These are phyloP conservation scores for Zychaea mexicana DNA, from an alignment of 371 early-diverging fungal genomes.

Conservation along the genomic window DNA sequence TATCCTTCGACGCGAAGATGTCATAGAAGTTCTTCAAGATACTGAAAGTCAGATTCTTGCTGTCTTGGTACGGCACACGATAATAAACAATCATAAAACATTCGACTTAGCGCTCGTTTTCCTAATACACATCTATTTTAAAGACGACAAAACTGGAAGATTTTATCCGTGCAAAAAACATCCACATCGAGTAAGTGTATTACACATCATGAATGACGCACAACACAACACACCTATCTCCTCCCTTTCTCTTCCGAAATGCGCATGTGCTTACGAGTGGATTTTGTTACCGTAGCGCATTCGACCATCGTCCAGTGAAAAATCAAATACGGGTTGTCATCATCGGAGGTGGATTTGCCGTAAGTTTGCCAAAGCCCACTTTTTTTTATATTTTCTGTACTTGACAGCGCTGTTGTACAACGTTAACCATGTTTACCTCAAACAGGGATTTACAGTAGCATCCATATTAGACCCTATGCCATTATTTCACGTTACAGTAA, in stretches of 20 bases:
- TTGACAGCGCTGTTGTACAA: neutral
- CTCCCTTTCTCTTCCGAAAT: too few relatives aligned
- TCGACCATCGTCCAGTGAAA: constrained; percentile 4
- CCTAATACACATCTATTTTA: neutral
- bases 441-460: constrained; percentile 47
- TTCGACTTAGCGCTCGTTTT: neutral
- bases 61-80: constrained; percentile 23
- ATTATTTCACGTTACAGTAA: constrained; percentile 44
- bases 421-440: neutral
- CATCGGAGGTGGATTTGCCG: constrained; percentile 51
- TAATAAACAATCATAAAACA: neutral
- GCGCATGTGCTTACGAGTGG: neutral
- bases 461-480: constrained; percentile 51
- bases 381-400: neutral
- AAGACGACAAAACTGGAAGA: constrained; percentile 4
- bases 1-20: constrained; percentile 24
- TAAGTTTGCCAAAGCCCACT: constrained; percentile 25
- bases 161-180: constrained; percentile 3
- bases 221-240: too few relatives aligned
- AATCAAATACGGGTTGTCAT: constrained; percentile 33
- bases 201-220: too few relatives aligned
- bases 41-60: constrained; percentile 36
- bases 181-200: constrained; percentile 7
- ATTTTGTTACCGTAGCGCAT: neutral
- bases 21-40: constrained; percentile 25